These are phyloP conservation scores for Eutrema heterophyllum DNA, from an alignment of 345 rosid genomes.

Conservation along the genomic window DNA sequence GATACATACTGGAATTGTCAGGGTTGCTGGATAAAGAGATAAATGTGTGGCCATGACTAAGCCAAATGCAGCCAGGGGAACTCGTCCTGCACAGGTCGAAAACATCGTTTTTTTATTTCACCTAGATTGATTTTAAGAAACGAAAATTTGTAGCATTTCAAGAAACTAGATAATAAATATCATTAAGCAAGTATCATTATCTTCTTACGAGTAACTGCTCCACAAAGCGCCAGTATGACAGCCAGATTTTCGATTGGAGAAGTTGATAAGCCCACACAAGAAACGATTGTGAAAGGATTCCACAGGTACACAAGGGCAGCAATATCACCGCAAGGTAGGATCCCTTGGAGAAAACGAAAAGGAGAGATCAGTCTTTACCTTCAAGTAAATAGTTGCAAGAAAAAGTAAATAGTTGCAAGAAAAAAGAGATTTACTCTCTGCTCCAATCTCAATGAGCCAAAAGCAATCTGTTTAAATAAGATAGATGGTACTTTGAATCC, in stretches of 20 bases:
- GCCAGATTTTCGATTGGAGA: constrained; percentile 78
- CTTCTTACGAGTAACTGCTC: constrained; percentile 71
- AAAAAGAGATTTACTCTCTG: background rate
- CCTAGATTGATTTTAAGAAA: background rate
- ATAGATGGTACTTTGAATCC: background rate
- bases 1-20: constrained; percentile 68
- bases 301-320: constrained; percentile 81
- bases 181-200: constrained; percentile 3
- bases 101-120: background rate
- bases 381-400: constrained; percentile 1
- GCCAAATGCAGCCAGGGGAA: constrained; percentile 89
- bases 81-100: constrained; percentile 47
- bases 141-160: background rate
- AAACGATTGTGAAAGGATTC: constrained; percentile 86
- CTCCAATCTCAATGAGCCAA: background rate
- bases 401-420: background rate
- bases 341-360: constrained; percentile 36
- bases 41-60: constrained; percentile 87
- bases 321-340: constrained; percentile 63
- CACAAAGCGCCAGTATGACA: constrained; percentile 58
- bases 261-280: constrained; percentile 85
- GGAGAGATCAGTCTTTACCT: constrained; percentile 19
- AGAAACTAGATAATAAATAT: background rate
- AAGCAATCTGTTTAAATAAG: background rate
- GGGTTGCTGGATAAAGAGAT: constrained; percentile 77